phyloP scores from a whole-genome alignment of 306 rosid species.

The Pyrus communis region DNA sequence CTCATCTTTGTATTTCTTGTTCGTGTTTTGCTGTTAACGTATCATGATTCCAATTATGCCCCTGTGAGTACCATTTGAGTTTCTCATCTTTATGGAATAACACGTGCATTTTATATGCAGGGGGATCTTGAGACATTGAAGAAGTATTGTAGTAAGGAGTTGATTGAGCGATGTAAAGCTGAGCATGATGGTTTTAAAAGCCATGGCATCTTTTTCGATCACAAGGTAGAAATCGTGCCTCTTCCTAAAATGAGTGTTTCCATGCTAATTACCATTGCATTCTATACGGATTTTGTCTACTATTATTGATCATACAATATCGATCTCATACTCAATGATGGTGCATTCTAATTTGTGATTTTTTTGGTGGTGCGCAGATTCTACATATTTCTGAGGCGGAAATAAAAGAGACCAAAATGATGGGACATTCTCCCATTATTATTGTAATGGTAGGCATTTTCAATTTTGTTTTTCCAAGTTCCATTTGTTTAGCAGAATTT shows the following conservation, averaged over 20 bases:
- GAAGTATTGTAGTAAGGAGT: constrained; percentile 70
- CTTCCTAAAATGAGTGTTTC: not conserved
- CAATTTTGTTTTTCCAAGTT: not conserved
- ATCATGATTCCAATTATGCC: not conserved
- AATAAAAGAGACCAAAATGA: constrained; percentile 74
- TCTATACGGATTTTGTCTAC: not conserved
- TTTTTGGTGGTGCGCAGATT: constrained; percentile 46
- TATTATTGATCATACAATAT: not conserved
- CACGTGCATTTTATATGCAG: constrained; percentile 26
- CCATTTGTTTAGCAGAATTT: constrained; percentile 9
- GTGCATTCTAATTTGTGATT: constrained; percentile 2
- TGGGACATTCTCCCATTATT: constrained; percentile 69
- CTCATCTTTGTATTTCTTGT: not conserved
- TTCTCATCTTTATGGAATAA: constrained; percentile 14
- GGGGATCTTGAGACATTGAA: constrained; percentile 71
- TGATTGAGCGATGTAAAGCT: constrained; percentile 87
- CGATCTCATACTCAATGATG: no score
- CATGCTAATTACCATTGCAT: not conserved
- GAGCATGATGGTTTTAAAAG: constrained; percentile 63
- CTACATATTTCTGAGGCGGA: constrained; percentile 78
- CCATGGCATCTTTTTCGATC: constrained; percentile 75
- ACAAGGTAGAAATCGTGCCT: constrained; percentile 49
- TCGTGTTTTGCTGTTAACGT: not conserved
- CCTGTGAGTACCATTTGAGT: constrained; percentile 6
- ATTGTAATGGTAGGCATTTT: constrained; percentile 47